These are phyloP conservation scores for Clarkia xantiana DNA, from an alignment of 345 rosid species.

Conservation along the genomic window DNA sequence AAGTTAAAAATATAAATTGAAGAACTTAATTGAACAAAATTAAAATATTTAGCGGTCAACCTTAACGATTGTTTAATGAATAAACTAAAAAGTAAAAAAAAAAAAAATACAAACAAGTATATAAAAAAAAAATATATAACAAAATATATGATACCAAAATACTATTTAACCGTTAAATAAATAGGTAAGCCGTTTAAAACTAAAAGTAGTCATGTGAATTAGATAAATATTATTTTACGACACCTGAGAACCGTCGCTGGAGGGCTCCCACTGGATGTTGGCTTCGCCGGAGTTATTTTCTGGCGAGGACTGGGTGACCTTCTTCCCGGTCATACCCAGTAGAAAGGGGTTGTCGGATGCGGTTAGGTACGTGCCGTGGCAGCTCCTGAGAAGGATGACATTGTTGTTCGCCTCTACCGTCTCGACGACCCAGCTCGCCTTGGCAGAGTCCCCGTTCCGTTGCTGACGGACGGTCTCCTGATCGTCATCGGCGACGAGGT, in stretches of 20 bases:
- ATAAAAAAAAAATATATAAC: too few relatives aligned
- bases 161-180: too few relatives aligned
- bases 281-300: conserved; percentile 23
- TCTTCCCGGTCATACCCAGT: conserved; percentile 89
- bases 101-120: too few relatives aligned
- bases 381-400: conserved; percentile 38
- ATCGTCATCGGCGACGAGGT: conserved; percentile 64
- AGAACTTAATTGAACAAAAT: too few relatives aligned
- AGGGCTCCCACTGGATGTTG: conserved; percentile 69
- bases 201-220: too few relatives aligned
- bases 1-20: too few relatives aligned
- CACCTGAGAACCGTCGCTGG: conserved; percentile 39
- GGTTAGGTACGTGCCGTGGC: conserved; percentile 52
- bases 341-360: conserved; percentile 67
- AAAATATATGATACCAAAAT: too few relatives aligned
- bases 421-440: conserved; percentile 67
- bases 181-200: too few relatives aligned
- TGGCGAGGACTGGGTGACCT: conserved; percentile 35
- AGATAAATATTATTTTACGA: too few relatives aligned
- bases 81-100: too few relatives aligned
- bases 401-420: conserved; percentile 26
- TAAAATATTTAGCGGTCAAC: too few relatives aligned
- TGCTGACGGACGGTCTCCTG: conserved; percentile 54
- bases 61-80: too few relatives aligned
- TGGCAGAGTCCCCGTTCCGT: conserved; percentile 34